Evolutionary conservation across 2,329 filamentous ascomycete genomes (phyloP), one percentile per base, ranked within the genome.

Genomic region (Teratosphaeriaceae sp.): DNA sequence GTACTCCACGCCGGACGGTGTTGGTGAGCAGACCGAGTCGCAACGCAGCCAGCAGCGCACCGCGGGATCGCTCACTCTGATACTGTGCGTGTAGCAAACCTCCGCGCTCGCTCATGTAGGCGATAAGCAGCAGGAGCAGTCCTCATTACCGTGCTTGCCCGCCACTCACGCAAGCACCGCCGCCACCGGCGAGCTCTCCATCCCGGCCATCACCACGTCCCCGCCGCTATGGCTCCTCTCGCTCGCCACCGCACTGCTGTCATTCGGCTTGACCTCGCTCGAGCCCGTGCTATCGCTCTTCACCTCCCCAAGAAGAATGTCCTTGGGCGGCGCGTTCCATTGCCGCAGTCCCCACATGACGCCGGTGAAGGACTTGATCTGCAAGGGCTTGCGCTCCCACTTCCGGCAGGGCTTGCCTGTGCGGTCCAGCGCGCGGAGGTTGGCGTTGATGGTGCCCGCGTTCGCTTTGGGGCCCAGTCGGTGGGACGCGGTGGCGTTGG

Each of bases 391-490:
- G 65, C 82, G 86, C 62, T 80, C 75, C 92, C 92, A 98, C 64
- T 82, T 89, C 52, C 90, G 85, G 66, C 89, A 96, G 8, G 92
- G 89, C 59, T 90, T 85, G 53, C 90, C 90, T 6, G 85, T 85
- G 48, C 90, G 83, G 66, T 98, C 92, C 51, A 98, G 84, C 11
- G 92, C 90, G 43, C 92, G 87, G 38, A 98, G 82, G 40, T 88
- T 87, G 42, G 92, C 92, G 62, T 98, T 98, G 74, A 98, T 98
- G 46, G 90, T 90, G 51, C 92, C 92, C 58, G 90, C 86, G 64
- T 96, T 97, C 40, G 90, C 90, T 67, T 96, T 97, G 54, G 92
- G 92, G 3, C 90, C 90, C 20, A 97, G 82, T 65, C 94, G 94
- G 67, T 90, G 86, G 39, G 74, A 72, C 34, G 71, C 66, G 5